Evolutionary conservation across 768 basidiomycete genomes (phyloP).

Genomic region (Pleurotus eryngii): DNA sequence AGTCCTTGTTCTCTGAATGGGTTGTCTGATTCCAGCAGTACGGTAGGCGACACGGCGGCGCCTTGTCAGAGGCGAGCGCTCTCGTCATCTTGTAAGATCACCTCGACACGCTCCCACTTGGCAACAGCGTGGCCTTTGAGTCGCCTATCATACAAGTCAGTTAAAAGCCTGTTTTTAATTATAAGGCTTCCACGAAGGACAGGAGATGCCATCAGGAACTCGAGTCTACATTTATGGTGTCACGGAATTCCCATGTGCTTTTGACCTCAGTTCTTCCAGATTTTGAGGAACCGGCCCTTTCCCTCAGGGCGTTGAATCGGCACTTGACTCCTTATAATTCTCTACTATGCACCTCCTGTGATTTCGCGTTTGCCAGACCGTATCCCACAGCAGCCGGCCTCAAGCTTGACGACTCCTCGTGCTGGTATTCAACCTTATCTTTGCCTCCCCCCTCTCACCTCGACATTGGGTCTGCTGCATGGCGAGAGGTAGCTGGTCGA

Average conservation of each 20-base stretch:
- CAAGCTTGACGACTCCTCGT: not conserved
- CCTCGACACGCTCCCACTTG: too few relatives aligned
- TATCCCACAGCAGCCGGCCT: not conserved
- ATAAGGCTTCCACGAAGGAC: not conserved
- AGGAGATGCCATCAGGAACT: not conserved
- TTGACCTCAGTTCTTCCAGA: not conserved
- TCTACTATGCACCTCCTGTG: slow-evolving; percentile 5
- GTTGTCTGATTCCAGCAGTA: too few relatives aligned
- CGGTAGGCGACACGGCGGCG: too few relatives aligned
- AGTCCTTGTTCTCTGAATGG: too few relatives aligned
- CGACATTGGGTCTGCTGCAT: not conserved
- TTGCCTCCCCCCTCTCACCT: not conserved
- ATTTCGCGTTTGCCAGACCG: not conserved
- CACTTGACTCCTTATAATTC: not conserved
- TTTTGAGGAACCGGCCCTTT: slow-evolving; percentile 1
- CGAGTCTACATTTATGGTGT: slow-evolving; percentile 5
- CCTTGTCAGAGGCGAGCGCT: too few relatives aligned
- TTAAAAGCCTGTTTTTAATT: not conserved
- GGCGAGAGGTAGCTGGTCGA: slow-evolving; percentile 5
- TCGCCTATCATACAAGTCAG: too few relatives aligned
- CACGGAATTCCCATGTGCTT: slow-evolving; percentile 7
- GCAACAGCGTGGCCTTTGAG: too few relatives aligned
- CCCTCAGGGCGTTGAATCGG: not conserved
- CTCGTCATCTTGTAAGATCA: too few relatives aligned
- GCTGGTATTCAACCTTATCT: not conserved